Base-by-base conservation (phyloP, 768 basidiomycete species). In the Lentinus brumalis region DNA sequence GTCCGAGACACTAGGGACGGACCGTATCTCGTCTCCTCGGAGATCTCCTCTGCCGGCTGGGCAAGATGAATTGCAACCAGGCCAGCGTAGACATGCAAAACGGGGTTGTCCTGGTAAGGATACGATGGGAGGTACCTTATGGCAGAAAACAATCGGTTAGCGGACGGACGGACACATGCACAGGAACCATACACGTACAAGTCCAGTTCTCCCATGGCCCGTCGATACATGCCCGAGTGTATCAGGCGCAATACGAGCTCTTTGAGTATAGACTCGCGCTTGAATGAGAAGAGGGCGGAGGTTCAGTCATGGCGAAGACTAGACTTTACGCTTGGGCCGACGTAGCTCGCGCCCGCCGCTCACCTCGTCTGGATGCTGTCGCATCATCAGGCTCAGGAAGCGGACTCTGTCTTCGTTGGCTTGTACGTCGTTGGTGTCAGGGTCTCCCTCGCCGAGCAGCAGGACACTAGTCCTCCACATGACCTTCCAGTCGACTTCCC, bases 171-270 rank as follows among this genome's bases (percentile, higher is more conserved):
- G 52, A 53, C 45, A 26, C 38, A 42, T 10, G 35, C 46, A 7
- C 7, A 35, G 11, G 51, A 50, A 35, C 44, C 38, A 44, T 53
- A 46, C 16, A 74, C 84, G 64, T 74, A 94, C 92, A 95, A 80
- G 70, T 95, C 92, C 12, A 96, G 76, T 70, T 97, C 92, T 61
- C 93, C 89, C 56, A 94, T 75, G 1, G 94, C 95, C 55, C 88
- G 85, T 57, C 80, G 79, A 66, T 89, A 79, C 68, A 79, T 80
- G 5, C 78, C 81, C 18, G 79, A 71, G 18, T 81, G 66, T 57
- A 94, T 84, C 21, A 94, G 77, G 35, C 84, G 79, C 29, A 94
- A 79, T 10, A 90, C 76, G 4, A 96, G 74, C 69, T 96, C 93
- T 66, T 85, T 84, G 10, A 97, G 77, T 44, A 96, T 86, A 29